Percentiles rank a stretch among this genome's conserved stretches.
Evolutionary conservation across 2,329 filamentous ascomycete species (phyloP).

Genomic region (Botrytis galanthina): DNA sequence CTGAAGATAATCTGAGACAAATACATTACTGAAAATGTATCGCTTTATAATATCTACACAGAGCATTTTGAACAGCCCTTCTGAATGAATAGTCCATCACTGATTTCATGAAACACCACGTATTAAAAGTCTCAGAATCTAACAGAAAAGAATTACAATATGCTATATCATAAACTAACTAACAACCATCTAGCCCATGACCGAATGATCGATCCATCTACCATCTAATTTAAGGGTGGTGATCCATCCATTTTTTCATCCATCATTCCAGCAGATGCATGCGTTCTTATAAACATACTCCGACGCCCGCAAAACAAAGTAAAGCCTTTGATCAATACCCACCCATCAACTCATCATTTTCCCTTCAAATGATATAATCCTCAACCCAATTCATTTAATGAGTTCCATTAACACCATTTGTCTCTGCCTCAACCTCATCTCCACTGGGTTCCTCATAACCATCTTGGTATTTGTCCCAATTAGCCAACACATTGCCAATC

Average conservation of each 20-base stretch:
- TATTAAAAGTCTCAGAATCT: neutral
- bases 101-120: neutral
- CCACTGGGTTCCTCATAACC: slow-evolving; percentile 9
- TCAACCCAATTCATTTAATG: neutral
- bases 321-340: neutral
- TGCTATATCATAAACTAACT: slow-evolving; percentile 1
- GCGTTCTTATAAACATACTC: neutral
- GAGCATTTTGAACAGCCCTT: too few species aligned
- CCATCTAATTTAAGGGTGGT: slow-evolving; percentile 6
- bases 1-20: too few species aligned
- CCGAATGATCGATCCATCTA: neutral
- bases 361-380: neutral
- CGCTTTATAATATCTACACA: too few species aligned
- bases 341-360: neutral
- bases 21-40: too few species aligned
- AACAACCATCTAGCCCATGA: neutral
- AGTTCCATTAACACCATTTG: slow-evolving; percentile 6
- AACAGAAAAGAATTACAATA: neutral
- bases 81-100: neutral
- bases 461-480: slow-evolving; percentile 41
- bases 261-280: slow-evolving; percentile 4
- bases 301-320: slow-evolving; percentile 13
- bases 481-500: slow-evolving; percentile 39
- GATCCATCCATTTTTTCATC: slow-evolving; percentile 7
- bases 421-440: slow-evolving; percentile 1